These are phyloP conservation scores for Diplocarpon rosae DNA, from an alignment of 2,329 filamentous ascomycete genomes.

Conservation along the genomic window DNA sequence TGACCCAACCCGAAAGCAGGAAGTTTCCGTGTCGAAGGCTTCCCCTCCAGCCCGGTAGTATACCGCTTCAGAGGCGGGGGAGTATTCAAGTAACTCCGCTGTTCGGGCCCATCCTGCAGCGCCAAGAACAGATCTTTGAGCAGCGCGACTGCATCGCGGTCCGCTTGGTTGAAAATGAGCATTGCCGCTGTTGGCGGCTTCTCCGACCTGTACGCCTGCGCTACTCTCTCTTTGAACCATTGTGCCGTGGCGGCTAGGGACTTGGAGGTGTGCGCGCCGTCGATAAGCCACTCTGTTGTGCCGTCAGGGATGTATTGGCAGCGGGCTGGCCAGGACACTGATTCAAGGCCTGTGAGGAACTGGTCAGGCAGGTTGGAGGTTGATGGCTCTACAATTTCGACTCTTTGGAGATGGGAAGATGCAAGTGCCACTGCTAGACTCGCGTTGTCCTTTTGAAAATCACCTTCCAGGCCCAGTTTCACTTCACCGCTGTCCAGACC, in stretches of 20 bases:
- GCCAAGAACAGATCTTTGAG: constrained; percentile 51
- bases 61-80: too few relatives aligned
- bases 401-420: constrained; percentile 35
- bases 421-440: constrained; percentile 46
- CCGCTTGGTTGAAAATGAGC: constrained; percentile 89
- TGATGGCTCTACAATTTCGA: constrained; percentile 21
- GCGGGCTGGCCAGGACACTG: constrained; percentile 66
- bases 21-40: neutral
- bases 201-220: neutral
- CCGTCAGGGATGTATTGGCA: constrained; percentile 51
- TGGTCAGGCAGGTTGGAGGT: constrained; percentile 39
- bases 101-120: constrained; percentile 27
- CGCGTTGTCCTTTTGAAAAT: constrained; percentile 48
- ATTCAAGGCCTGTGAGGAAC: constrained; percentile 62
- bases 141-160: constrained; percentile 60
- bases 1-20: neutral
- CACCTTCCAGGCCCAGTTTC: constrained; percentile 39
- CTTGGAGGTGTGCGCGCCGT: constrained; percentile 86
- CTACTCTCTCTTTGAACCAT: constrained; percentile 57
- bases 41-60: too few relatives aligned
- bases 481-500: constrained; percentile 29
- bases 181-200: constrained; percentile 27
- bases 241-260: constrained; percentile 69
- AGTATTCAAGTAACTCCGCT: too few relatives aligned
- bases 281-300: constrained; percentile 72